Evolutionary conservation across 257 asterid genomes (phyloP).

Genomic region (Nicotiana attenuata): DNA sequence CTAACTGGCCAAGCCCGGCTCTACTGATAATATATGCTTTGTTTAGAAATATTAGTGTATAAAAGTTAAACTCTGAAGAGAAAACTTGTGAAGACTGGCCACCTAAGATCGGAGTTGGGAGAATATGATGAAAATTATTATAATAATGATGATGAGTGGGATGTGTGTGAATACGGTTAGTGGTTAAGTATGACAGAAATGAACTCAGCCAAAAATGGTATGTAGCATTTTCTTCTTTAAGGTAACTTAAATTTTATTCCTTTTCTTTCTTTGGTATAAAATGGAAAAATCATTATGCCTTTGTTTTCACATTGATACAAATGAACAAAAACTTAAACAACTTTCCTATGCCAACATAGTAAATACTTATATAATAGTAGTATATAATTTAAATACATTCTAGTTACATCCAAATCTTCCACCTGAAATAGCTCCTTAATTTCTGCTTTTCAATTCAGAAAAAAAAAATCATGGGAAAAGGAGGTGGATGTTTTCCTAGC

Average conservation of each 20-base stretch:
- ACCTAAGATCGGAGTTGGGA: neutral
- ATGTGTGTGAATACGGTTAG: neutral
- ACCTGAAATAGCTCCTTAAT: neutral
- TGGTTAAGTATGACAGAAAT: neutral
- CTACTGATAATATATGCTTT: no score
- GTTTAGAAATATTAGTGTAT: no score
- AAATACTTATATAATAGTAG: neutral
- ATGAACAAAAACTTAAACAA: no score
- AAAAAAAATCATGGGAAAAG: slow-evolving; percentile 64
- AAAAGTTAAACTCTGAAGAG: no score
- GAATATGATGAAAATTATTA: neutral
- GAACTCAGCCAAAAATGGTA: neutral
- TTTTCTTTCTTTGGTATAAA: neutral
- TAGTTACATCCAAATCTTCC: neutral
- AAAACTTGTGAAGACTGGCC: no score
- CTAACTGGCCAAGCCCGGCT: no score
- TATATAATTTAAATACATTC: neutral
- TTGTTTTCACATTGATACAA: neutral
- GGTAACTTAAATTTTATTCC: neutral
- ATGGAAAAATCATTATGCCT: neutral
- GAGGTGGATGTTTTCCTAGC: slow-evolving; percentile 95
- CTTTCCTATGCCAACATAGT: neutral
- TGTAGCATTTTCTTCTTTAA: neutral
- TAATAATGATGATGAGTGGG: neutral
- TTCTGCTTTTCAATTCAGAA: neutral